Conservation (phyloP, 768 basidiomycete genomes). For the Mycena latifolia region DNA sequence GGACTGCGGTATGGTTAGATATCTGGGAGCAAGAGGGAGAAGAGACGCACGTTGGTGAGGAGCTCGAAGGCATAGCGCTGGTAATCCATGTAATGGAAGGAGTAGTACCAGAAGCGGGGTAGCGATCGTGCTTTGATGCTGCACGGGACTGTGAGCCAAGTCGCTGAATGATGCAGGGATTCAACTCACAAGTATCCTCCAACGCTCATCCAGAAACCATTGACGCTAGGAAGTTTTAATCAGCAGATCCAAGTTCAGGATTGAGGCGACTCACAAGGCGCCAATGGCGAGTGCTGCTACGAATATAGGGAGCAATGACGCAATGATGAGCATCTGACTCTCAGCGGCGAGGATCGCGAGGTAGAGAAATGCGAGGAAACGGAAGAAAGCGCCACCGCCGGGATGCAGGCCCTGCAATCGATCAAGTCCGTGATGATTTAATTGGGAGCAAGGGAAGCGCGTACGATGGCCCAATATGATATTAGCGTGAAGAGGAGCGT, state of each 20-base stretch:
- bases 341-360: constrained; percentile 67
- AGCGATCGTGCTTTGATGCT: constrained; percentile 67
- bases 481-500: constrained; percentile 61
- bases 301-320: constrained; percentile 66
- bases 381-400: constrained; percentile 63
- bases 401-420: constrained; percentile 58
- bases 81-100: constrained; percentile 68
- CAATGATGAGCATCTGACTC: constrained; percentile 63
- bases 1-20: constrained; percentile 45
- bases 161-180: not conserved
- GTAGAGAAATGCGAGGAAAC: constrained; percentile 66
- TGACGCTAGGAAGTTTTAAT: constrained; percentile 45
- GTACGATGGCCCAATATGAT: constrained; percentile 63
- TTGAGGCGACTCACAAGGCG: constrained; percentile 49
- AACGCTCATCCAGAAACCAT: constrained; percentile 73
- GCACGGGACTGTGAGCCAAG: constrained; percentile 19
- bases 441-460: constrained; percentile 33
- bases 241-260: not conserved
- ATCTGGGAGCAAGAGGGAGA: too few relatives aligned
- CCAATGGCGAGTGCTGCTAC: constrained; percentile 70
- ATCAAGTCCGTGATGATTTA: not conserved
- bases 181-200: constrained; percentile 57
- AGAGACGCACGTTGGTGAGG: constrained; percentile 47
- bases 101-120: constrained; percentile 71
- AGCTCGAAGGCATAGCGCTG: constrained; percentile 60